Evolutionary conservation across 208 protist genomes (phyloP).

Genomic region (Naegleria gruberi): DNA sequence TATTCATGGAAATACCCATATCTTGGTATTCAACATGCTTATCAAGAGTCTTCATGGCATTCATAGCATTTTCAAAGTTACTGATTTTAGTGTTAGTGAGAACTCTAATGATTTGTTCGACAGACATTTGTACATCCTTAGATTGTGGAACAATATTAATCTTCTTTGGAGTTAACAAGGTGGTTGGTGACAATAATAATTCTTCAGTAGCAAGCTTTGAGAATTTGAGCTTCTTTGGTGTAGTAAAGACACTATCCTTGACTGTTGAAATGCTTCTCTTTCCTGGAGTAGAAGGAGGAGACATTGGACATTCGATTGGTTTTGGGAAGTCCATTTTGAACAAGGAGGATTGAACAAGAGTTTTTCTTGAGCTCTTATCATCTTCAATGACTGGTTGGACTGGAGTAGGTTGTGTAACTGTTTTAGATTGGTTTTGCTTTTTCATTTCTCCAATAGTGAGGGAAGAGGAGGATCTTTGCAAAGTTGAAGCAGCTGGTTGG

Average conservation of each 20-base stretch:
- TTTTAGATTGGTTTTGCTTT: background rate
- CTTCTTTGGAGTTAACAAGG: background rate
- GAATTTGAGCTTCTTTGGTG: background rate
- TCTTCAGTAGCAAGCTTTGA: background rate
- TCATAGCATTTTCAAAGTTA: constrained; percentile 1
- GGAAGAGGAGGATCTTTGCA: too few species aligned
- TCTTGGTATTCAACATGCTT: background rate
- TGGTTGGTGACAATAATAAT: background rate
- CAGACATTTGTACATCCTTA: background rate
- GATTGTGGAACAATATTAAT: background rate
- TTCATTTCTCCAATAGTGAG: background rate
- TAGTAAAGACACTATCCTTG: background rate
- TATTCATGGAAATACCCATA: background rate
- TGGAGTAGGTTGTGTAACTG: background rate
- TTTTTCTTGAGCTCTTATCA: background rate
- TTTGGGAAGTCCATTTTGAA: background rate
- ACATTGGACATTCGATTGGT: background rate
- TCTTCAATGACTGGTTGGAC: background rate
- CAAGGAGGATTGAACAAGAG: background rate
- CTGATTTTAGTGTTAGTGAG: background rate
- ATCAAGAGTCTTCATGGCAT: background rate
- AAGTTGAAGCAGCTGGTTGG: background rate
- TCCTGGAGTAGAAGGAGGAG: background rate
- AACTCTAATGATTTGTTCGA: background rate
- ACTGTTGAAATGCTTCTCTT: background rate